Evolutionary conservation across 495 filamentous ascomycete genomes (phyloP), one percentile per base, ranked within the genome.

Genomic region (Penicillium antarcticum): DNA sequence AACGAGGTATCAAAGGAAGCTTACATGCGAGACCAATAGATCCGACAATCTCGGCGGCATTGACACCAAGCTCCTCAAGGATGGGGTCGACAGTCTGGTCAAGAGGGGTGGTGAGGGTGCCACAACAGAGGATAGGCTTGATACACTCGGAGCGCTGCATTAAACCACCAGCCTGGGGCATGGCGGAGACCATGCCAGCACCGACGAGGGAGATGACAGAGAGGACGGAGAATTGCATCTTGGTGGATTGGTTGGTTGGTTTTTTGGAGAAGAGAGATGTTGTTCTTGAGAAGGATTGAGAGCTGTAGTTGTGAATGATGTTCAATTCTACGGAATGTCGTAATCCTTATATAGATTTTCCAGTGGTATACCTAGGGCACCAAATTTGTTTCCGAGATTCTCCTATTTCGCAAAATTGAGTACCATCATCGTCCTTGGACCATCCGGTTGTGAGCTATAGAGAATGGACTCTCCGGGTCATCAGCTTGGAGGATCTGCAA

Each of bases 11-110:
- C n/a, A n/a, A 33, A 39, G 7, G 2, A 42, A 6, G 56, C 70
- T 21, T 67, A 71, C 66, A 73, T 4, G 59, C 39, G 36, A 73
- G 58, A 51, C 70, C 68, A 42, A 73, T 32, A 13, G 66, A 69
- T 36, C 68, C 67, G 37, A 96, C 82, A 45, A 97, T 74, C 10
- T 91, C 81, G 4, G 91, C 89, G 2, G 88, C 89, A 66, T 92
- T 84, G 41, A 97, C 84, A 1, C 87, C 88, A 44, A 83, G 84
- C 57, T 85, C 83, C 61, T 85, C 83, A 40, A 98, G 65, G 54
- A 92, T 87, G 2, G 82, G 80, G 51, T 94, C 95, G 39, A 97
- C 87, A 18, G 55, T 41, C 41, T 50, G 51, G 51, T 73, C 70
- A 16, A 69, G 52, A 26, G 69, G 66, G 39, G 69, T 72, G 29